These are phyloP conservation scores for Hyphopichia buzzinii DNA, from an alignment of 1,139 yeast genomes.

Conservation along the genomic window DNA sequence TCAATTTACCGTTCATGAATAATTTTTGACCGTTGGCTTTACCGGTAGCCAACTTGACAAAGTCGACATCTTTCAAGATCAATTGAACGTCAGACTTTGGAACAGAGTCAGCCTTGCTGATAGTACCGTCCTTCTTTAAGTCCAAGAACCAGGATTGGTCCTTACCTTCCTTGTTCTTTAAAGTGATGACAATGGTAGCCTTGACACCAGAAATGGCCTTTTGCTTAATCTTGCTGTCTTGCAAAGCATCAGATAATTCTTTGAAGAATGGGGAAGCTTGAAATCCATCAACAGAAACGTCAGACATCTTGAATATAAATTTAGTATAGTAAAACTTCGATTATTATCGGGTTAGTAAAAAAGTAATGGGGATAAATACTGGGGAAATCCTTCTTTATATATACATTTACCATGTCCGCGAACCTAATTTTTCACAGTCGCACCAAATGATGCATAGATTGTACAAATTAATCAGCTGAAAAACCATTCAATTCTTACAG, in stretches of 20 bases:
- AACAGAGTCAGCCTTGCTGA: constrained; percentile 48
- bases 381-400: background rate
- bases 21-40: constrained; percentile 83
- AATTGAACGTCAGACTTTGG: constrained; percentile 68
- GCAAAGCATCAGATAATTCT: constrained; percentile 40
- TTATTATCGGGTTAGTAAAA: no score
- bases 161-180: constrained; percentile 67
- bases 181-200: constrained; percentile 64
- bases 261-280: constrained; percentile 48
- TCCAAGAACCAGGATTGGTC: constrained; percentile 70
- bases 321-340: background rate
- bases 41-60: constrained; percentile 69
- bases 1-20: constrained; percentile 80
- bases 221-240: constrained; percentile 36
- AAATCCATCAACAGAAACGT: constrained; percentile 46
- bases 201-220: constrained; percentile 53
- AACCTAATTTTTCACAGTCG: background rate
- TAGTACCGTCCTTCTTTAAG: constrained; percentile 61
- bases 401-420: background rate
- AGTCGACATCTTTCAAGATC: constrained; percentile 60
- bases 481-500: no score
- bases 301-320: constrained; percentile 25
- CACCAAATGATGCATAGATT: background rate
- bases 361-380: no score
- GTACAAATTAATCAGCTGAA: no score